Conservation (phyloP, 225 moss, liverwort and hornwort genomes). For the Antitrichia curtipendula region DNA sequence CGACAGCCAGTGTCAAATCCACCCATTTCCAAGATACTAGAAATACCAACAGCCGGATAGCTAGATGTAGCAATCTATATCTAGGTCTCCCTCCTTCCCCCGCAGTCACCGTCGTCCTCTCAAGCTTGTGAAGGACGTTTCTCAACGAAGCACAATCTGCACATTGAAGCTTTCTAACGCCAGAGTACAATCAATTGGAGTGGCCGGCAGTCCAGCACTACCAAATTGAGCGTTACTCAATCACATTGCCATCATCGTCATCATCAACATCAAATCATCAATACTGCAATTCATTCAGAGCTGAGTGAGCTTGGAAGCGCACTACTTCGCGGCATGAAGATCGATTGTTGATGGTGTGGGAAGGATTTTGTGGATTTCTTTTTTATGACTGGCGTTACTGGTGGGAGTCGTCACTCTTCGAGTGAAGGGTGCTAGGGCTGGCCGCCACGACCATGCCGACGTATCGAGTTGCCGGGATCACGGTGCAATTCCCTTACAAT, state of each 20-base stretch:
- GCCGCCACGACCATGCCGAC: constrained; percentile 42
- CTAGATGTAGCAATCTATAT: neutral
- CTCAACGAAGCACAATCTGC: neutral
- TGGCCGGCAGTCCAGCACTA: neutral
- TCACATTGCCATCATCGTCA: neutral
- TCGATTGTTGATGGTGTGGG: neutral
- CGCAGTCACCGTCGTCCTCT: neutral
- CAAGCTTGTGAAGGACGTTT: constrained; percentile 7
- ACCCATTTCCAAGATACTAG: neutral
- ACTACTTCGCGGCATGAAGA: neutral
- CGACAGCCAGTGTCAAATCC: neutral
- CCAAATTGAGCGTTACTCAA: neutral
- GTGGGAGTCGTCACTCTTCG: neutral
- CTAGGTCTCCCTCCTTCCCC: too few species aligned
- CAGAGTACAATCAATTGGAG: neutral
- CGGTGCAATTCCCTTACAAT: constrained; percentile 78
- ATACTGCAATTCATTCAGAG: neutral
- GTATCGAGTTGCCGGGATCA: constrained; percentile 65
- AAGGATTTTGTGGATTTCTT: neutral
- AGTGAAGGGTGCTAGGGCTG: neutral
- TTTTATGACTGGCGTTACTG: neutral
- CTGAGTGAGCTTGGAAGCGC: neutral
- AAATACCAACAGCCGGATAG: neutral
- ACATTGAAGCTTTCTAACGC: neutral
- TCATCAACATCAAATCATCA: neutral